phyloP scores from a whole-genome alignment of 441 rosid genomes.

The Pelargonium australe region DNA sequence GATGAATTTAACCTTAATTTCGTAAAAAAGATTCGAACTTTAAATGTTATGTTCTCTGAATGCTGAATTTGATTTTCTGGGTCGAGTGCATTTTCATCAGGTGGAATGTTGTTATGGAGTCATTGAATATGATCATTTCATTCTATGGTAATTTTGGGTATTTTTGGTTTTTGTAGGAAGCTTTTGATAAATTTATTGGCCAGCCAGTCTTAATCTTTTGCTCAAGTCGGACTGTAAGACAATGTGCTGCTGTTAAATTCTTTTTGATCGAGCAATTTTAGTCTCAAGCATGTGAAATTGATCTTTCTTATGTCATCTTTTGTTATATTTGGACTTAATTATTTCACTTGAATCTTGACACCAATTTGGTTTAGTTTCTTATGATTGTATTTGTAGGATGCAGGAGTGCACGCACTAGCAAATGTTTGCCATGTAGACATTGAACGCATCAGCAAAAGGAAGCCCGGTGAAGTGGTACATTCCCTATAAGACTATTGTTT shows the following conservation, averaged over 20 bases:
- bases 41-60: neutral
- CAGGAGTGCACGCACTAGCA: conserved; percentile 94
- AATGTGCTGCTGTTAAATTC: conserved; percentile 6
- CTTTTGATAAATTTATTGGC: conserved; percentile 75
- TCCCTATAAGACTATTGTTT: neutral
- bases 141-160: conserved; percentile 5
- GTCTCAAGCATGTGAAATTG: neutral
- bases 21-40: neutral
- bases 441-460: conserved; percentile 84
- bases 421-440: conserved; percentile 94
- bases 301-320: neutral
- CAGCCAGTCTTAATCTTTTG: conserved; percentile 69
- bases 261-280: neutral
- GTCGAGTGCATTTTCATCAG: neutral
- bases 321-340: neutral
- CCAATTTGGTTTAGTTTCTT: conserved; percentile 13
- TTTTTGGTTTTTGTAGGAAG: conserved; percentile 43
- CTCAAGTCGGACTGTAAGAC: conserved; percentile 85
- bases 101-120: neutral
- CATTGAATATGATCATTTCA: neutral
- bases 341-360: conserved; percentile 1
- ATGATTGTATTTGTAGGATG: conserved; percentile 49
- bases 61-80: neutral
- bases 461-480: conserved; percentile 86
- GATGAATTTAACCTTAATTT: neutral